Conservation (phyloP, 2,329 filamentous ascomycete genomes). For the Thermoascus crustaceus region DNA sequence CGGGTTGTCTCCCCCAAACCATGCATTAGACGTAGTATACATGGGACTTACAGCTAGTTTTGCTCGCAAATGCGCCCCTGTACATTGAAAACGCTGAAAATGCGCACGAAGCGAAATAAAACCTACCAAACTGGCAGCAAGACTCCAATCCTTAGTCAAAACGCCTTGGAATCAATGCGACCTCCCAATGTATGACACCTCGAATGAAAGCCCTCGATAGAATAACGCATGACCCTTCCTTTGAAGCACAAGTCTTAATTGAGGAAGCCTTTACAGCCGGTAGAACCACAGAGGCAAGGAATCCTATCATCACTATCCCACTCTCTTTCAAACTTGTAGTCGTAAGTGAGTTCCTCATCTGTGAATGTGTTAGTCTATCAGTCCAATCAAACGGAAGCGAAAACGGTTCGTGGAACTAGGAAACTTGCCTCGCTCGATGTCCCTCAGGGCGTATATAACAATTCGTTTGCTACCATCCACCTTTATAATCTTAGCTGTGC, state of each 20-base stretch:
- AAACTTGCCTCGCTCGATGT: conserved; percentile 87
- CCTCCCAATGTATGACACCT: no score
- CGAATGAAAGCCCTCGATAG: no score
- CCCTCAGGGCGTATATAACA: conserved; percentile 94
- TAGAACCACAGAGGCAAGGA: conserved; percentile 90
- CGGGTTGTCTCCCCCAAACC: no score
- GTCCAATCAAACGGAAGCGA: conserved; percentile 7
- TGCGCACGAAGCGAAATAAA: no score
- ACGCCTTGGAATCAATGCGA: conserved; percentile 3
- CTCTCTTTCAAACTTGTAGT: conserved; percentile 99
- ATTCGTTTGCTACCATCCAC: conserved; percentile 97
- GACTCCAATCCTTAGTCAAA: not conserved
- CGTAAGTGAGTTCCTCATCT: conserved; percentile 99
- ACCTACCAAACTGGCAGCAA: not conserved
- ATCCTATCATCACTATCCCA: conserved; percentile 91
- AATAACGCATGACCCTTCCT: not conserved
- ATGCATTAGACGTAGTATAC: no score
- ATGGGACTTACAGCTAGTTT: no score
- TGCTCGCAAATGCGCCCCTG: no score
- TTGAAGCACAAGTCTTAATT: no score
- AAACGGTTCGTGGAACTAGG: not conserved
- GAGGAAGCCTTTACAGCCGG: conserved; percentile 96
- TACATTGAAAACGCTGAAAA: no score
- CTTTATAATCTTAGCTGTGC: conserved; percentile 98
- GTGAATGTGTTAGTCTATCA: conserved; percentile 10